These are phyloP conservation scores for Fusarium nurragi DNA, from an alignment of 2,329 filamentous ascomycete genomes.

Conservation along the genomic window DNA sequence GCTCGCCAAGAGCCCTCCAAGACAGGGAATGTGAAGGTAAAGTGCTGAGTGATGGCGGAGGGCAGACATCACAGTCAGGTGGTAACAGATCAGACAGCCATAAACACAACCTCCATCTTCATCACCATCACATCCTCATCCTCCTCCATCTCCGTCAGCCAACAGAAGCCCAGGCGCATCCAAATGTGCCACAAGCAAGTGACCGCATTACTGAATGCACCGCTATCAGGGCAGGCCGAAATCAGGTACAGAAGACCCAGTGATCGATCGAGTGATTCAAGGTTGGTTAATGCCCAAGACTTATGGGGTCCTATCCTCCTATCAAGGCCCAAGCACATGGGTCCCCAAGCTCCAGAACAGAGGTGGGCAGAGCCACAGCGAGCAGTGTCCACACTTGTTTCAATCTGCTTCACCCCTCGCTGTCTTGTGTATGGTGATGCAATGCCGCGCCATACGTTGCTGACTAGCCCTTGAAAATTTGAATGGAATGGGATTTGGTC, in stretches of 20 bases:
- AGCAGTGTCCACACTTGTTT: conserved; percentile 42
- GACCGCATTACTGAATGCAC: conserved; percentile 20
- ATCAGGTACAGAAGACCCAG: conserved; percentile 37
- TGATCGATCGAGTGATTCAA: conserved; percentile 39
- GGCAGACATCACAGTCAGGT: conserved; percentile 31
- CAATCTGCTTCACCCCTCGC: conserved; percentile 30
- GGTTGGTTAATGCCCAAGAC: conserved; percentile 40
- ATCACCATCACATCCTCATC: conserved; percentile 34
- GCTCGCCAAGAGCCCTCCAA: conserved; percentile 14
- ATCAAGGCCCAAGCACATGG: conserved; percentile 37
- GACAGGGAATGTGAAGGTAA: conserved; percentile 5
- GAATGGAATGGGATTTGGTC: conserved; percentile 20
- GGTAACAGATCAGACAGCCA: conserved; percentile 33
- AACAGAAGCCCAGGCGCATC: conserved; percentile 17
- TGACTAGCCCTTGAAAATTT: conserved; percentile 10
- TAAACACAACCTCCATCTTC: conserved; percentile 29
- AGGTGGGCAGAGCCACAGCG: conserved; percentile 18
- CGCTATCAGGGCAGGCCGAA: conserved; percentile 22
- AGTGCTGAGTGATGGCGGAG: conserved; percentile 29
- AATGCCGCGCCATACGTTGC: conserved; percentile 27
- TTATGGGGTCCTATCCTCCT: conserved; percentile 34
- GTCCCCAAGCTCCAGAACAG: conserved; percentile 15
- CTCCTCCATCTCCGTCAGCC: conserved; percentile 19
- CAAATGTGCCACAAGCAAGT: conserved; percentile 24
- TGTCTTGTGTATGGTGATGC: conserved; percentile 31